Percentiles rank a stretch among this genome's conserved stretches.
phyloP scores from a whole-genome alignment of 352 stramenopile species.

The Phytophthora tubulina region DNA sequence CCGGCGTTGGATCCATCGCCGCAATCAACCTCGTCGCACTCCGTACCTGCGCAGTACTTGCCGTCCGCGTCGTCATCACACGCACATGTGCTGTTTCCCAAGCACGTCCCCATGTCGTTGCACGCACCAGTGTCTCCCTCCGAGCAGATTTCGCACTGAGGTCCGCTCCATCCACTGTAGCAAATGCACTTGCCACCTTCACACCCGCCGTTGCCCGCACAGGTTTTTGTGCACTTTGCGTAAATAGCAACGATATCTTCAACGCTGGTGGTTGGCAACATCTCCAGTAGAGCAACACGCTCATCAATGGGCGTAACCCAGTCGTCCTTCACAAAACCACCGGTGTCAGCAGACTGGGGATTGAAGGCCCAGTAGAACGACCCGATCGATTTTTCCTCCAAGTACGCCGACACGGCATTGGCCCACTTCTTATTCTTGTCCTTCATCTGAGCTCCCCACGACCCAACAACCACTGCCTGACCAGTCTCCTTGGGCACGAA shows the following conservation, averaged over 20 bases:
- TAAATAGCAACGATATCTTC: constrained; percentile 52
- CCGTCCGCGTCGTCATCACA: constrained; percentile 60
- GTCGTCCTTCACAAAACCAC: constrained; percentile 75
- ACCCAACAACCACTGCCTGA: constrained; percentile 69
- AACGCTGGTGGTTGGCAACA: constrained; percentile 53
- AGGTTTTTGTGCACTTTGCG: constrained; percentile 49
- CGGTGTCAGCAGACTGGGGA: constrained; percentile 74
- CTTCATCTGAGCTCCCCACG: constrained; percentile 74
- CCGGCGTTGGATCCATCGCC: constrained; percentile 57
- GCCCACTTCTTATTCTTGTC: constrained; percentile 71
- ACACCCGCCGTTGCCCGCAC: constrained; percentile 60
- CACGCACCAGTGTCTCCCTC: constrained; percentile 60
- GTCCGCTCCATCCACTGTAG: constrained; percentile 68
- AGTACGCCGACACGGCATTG: constrained; percentile 55
- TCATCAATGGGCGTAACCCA: constrained; percentile 72
- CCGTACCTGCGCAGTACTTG: constrained; percentile 60
- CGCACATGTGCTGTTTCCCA: constrained; percentile 66
- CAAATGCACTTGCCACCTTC: constrained; percentile 60
- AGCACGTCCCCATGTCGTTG: constrained; percentile 60
- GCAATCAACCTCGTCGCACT: constrained; percentile 65
- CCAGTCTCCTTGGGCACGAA: constrained; percentile 67
- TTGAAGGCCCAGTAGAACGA: constrained; percentile 88
- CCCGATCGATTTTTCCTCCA: constrained; percentile 62
- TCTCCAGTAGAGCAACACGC: constrained; percentile 58
- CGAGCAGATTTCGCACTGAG: constrained; percentile 73